These are phyloP conservation scores for Jackrogersella multiformis DNA, from an alignment of 495 filamentous ascomycete genomes.

Conservation along the genomic window DNA sequence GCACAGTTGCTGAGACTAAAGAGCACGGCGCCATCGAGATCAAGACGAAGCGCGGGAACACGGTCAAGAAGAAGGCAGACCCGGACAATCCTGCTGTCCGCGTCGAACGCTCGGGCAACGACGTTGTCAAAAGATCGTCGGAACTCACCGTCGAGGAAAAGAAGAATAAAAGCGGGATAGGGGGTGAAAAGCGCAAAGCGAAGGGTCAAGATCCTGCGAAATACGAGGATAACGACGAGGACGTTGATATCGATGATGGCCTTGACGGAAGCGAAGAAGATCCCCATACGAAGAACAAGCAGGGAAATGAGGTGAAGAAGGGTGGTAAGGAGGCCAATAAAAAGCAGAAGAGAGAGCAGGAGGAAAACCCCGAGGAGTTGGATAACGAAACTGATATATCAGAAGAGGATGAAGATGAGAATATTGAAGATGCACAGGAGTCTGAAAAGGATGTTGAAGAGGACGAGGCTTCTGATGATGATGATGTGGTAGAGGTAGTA, in stretches of 20 bases:
- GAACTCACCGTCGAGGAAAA: conserved; percentile 62
- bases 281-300: background rate
- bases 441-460: background rate
- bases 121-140: conserved; percentile 68
- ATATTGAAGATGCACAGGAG: background rate
- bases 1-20: conserved; percentile 67
- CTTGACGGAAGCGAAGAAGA: background rate
- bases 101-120: conserved; percentile 65
- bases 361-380: background rate
- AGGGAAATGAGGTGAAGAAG: conserved; percentile 6
- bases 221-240: conserved; percentile 42
- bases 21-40: conserved; percentile 66
- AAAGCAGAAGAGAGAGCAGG: conserved; percentile 5
- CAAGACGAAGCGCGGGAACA: conserved; percentile 67
- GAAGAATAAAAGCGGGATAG: conserved; percentile 33
- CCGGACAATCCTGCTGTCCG: conserved; percentile 67
- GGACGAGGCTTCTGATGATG: background rate
- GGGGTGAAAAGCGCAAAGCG: conserved; percentile 39
- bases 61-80: conserved; percentile 66
- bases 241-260: background rate
- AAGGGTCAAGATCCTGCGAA: conserved; percentile 30
- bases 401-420: background rate
- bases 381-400: background rate
- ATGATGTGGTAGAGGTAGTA: too few relatives aligned
- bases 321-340: conserved; percentile 8